Evolutionary conservation across 345 rosid species (phyloP), one percentile per base, ranked within the genome.

Genomic region (Leavenworthia alabamica): DNA sequence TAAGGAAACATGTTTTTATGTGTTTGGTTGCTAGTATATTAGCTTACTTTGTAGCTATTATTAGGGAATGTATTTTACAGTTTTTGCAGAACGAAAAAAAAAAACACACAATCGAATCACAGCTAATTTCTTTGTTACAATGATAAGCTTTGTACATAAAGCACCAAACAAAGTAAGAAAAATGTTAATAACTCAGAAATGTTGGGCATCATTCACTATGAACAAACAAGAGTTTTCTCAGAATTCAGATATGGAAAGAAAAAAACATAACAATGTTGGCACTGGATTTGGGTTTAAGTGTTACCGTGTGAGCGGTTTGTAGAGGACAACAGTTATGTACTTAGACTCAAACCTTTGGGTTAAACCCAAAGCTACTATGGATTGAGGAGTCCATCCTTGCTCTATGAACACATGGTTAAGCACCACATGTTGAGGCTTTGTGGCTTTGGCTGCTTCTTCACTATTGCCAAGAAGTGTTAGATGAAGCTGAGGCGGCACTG

Each of bases 341-440:
- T 87, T 93, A 43, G 99, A 83, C 76, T 93, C 67, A 48, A 86
- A 89, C 81, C 99, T 73, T 60, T 89, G 91, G 7, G 96, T 86
- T 66, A 86, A 63, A 60, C 99, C 99, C 28, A 93, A 62, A 11
- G 97, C 83, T 52, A 93, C 83, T 17, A 85, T 73, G 2, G 97
- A 80, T 19, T 89, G 86, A 2, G 97, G 79, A 19, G 85, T 79
- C 85, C 89, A 79, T 56, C 84, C 96, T 74, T 81, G 81, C 79
- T 89, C 96, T 36, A 85, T 74, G 65, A 81, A 85, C 27, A 93
- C 82, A 61, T 93, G 99, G 72, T 93, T 85, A 26, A 93, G 97
- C 59, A 87, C 78, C 12, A 87, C 96, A 35, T 89, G 99, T 36
- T 79, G 89, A 13, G 97, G 96, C 78, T 78, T 85, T 5, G 82